Conservation (phyloP, 1,139 yeast genomes). For the Yamadazyma triangularis region DNA sequence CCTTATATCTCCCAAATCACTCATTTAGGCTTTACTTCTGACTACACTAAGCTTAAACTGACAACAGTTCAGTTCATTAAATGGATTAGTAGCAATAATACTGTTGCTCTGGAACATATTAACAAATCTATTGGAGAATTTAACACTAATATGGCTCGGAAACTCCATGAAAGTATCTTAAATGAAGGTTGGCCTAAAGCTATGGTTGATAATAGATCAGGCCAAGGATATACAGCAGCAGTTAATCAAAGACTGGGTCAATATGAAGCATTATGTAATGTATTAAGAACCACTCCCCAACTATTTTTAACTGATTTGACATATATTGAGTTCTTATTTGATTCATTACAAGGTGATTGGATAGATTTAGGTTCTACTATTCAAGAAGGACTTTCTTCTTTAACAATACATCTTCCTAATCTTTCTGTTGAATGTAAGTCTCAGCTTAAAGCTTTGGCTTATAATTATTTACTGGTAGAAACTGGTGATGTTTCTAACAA, state of each 20-base stretch:
- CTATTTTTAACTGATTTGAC: slow-evolving; percentile 44
- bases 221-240: slow-evolving; percentile 24
- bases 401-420: slow-evolving; percentile 45
- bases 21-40: slow-evolving; percentile 55
- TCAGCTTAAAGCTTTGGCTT: slow-evolving; percentile 42
- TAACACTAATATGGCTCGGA: slow-evolving; percentile 42
- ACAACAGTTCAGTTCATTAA: slow-evolving; percentile 58
- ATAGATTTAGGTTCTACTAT: slow-evolving; percentile 62
- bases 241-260: slow-evolving; percentile 53
- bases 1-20: slow-evolving; percentile 38
- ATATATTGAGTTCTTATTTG: slow-evolving; percentile 63
- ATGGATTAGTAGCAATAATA: slow-evolving; percentile 38
- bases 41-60: slow-evolving; percentile 41
- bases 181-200: slow-evolving; percentile 57
- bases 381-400: slow-evolving; percentile 65
- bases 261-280: slow-evolving; percentile 73
- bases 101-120: slow-evolving; percentile 13
- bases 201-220: slow-evolving; percentile 20
- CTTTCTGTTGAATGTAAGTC: slow-evolving; percentile 36
- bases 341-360: slow-evolving; percentile 64
- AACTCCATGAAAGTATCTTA: slow-evolving; percentile 47
- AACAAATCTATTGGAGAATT: slow-evolving; percentile 17
- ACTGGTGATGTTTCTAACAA: slow-evolving; percentile 11
- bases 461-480: slow-evolving; percentile 26
- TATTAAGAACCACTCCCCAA: slow-evolving; percentile 48